Base-by-base conservation (phyloP, 495 filamentous ascomycete species). In the Hyaloscypha bicolor region DNA sequence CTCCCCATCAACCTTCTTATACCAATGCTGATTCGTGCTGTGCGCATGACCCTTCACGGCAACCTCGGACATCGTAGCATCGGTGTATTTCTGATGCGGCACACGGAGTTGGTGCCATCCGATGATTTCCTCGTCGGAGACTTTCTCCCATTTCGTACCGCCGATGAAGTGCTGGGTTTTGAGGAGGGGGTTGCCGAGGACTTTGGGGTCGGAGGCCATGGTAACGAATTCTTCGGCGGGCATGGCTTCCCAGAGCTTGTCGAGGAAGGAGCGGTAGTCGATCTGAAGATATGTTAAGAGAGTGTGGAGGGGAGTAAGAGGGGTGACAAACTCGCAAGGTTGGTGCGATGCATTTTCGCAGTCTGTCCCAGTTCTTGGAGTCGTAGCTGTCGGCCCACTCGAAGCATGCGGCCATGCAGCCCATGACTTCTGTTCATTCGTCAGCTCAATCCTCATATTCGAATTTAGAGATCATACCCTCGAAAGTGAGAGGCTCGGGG, bases 341-440 rank as follows among this genome's bases (percentile, higher is more conserved):
- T 8, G 91, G 90, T 29, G 91, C 91, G 62, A 93, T 89, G 81
- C 87, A 90, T 68, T 85, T 86, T 51, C 80, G 75, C 33, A 94
- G 84, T 31, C 90, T 86, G 9, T 85, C 79, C 90, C 90, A 93
- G 82, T 94, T 88, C 82, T 90, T 94, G 71, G 82, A 83, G 77
- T 93, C 91, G 77, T 94, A 94, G 83, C 88, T 91, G 71, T 93
- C 91, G 1, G 89, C 90, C 91, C 91, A 94, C 69, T 93, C 90
- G 76, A 90, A 90, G 30, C 30, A 48, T 4, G 63, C 63, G n/a
- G 52, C 30, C 35, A 39, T 37, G 31, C 63, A 65, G 60, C 60
- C 60, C 39, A 51, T 45, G 14, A 62, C 33, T 6, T 62, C 60
- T 62, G 32, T 56, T 56, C 0, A 16, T 48, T 48, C 11, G 16